Evolutionary conservation across 371 early-diverging fungal species (phyloP), one percentile per base, ranked within the genome.

Genomic region (Mucor indicus): DNA sequence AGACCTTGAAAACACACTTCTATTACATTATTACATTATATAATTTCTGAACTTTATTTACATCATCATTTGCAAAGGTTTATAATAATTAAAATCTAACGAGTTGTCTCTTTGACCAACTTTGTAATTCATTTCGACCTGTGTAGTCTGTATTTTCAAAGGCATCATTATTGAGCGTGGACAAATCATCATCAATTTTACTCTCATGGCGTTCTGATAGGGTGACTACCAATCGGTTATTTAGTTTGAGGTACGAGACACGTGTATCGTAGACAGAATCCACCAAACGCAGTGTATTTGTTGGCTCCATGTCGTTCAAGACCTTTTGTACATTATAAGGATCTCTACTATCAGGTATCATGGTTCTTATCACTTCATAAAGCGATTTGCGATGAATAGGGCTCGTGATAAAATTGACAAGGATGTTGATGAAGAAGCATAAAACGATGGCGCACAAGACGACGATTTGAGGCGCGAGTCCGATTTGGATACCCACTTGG

Each of bases 51-150:
- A n/a, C n/a, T n/a, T n/a, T n/a, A n/a, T n/a, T n/a, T n/a, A n/a
- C n/a, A n/a, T n/a, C n/a, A n/a, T n/a, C n/a, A n/a, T n/a, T n/a
- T n/a, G n/a, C n/a, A n/a, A n/a, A n/a, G n/a, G n/a, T n/a, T n/a
- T n/a, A n/a, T n/a, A n/a, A n/a, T n/a, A n/a, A 24, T 36, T 37
- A 51, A 23, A 51, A 36, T 9, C 37, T 51, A 10, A 43, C 19
- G 1, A 52, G 23, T 15, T 52, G 44, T 38, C 38, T 36, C 24
- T 32, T 44, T 35, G 52, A 52, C 52, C 52, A 52, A 19, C 37
- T 27, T 38, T 52, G 52, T 3, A 38, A 13, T 12, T 52, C 44
- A n/a, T 21, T 37, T 25, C 23, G 25, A 37, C 24, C 11, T 17
- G 20, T 29, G n/a, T n/a, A n/a, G n/a, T n/a, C n/a, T n/a, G n/a